A percentile compares a stretch with the other conserved stretches of the same genome.
phyloP scores from a whole-genome alignment of 257 asterid species.

The Nicotiana benthamiana region DNA sequence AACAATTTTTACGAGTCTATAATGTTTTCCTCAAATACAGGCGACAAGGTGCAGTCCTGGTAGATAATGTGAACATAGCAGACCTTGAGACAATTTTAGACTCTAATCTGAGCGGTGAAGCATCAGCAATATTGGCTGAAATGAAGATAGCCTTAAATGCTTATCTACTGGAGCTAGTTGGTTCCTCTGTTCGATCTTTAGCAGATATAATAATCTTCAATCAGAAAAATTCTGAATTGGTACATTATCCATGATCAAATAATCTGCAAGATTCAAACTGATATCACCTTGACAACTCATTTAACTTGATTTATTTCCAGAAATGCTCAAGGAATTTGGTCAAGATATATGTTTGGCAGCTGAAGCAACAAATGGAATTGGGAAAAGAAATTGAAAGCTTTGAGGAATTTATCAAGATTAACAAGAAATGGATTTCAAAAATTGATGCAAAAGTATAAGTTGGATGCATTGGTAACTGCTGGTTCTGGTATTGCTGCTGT shows the following conservation, averaged over 20 bases:
- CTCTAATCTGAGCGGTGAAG: constrained; percentile 11
- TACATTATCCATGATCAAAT: constrained; percentile 7
- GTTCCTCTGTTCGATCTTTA: constrained; percentile 37
- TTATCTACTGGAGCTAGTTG: constrained; percentile 27
- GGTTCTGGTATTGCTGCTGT: not conserved
- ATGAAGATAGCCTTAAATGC: constrained; percentile 31
- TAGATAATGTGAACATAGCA: constrained; percentile 26
- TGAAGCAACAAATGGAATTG: constrained; percentile 34
- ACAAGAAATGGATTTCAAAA: constrained; percentile 24
- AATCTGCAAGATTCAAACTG: not conserved
- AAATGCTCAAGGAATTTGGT: constrained; percentile 26
- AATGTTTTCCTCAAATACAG: constrained; percentile 14
- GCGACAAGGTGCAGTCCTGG: constrained; percentile 29
- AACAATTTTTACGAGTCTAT: not conserved
- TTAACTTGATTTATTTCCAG: constrained; percentile 18
- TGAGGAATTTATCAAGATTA: constrained; percentile 5
- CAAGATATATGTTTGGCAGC: constrained; percentile 32
- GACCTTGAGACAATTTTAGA: constrained; percentile 8
- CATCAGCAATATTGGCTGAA: constrained; percentile 18
- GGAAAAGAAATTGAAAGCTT: constrained; percentile 16
- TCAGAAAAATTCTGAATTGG: constrained; percentile 21
- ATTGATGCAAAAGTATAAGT: constrained; percentile 22
- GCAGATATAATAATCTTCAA: constrained; percentile 34
- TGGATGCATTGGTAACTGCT: constrained; percentile 34
- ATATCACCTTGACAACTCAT: not conserved